Conservation (phyloP, 1,139 yeast species). For the Ashbya aceris region DNA sequence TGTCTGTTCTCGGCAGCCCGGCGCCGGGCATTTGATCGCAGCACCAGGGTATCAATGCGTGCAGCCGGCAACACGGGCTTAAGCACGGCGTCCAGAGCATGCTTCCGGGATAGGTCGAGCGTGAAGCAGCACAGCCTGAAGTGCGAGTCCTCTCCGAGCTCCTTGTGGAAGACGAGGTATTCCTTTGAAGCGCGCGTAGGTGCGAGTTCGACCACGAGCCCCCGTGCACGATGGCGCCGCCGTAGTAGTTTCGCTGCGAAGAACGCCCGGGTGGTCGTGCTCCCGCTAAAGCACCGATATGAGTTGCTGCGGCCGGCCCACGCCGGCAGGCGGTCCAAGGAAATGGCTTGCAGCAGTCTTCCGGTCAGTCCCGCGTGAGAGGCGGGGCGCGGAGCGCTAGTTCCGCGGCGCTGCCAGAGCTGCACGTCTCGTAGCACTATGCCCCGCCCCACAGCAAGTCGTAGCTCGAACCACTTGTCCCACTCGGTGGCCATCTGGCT, state of each 20-base stretch:
- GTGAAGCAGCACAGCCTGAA: slow-evolving; percentile 5
- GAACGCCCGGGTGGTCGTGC: slow-evolving; percentile 21
- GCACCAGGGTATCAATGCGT: slow-evolving; percentile 1
- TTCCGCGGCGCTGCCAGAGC: slow-evolving; percentile 14
- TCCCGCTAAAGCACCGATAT: slow-evolving; percentile 17
- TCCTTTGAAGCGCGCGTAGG: not conserved
- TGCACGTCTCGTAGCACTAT: slow-evolving; percentile 22
- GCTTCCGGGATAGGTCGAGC: slow-evolving; percentile 6
- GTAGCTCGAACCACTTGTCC: slow-evolving; percentile 12
- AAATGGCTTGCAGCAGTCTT: not conserved
- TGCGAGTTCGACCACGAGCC: slow-evolving; percentile 16
- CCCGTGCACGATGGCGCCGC: slow-evolving; percentile 15
- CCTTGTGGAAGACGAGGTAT: slow-evolving; percentile 5
- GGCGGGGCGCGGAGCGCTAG: not conserved
- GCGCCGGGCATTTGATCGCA: not conserved
- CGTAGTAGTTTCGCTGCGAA: slow-evolving; percentile 20
- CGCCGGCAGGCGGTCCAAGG: slow-evolving; percentile 21
- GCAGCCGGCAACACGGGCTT: no score
- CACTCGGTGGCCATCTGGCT: not conserved
- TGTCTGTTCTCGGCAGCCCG: not conserved
- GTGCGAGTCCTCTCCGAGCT: not conserved
- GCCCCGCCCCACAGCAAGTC: slow-evolving; percentile 18
- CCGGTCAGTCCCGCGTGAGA: not conserved
- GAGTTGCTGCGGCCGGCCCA: slow-evolving; percentile 14
- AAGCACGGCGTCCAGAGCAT: slow-evolving; percentile 6